Evolutionary conservation across 495 filamentous ascomycete genomes (phyloP), one percentile per base, ranked within the genome.

Genomic region (Extremus antarcticus): DNA sequence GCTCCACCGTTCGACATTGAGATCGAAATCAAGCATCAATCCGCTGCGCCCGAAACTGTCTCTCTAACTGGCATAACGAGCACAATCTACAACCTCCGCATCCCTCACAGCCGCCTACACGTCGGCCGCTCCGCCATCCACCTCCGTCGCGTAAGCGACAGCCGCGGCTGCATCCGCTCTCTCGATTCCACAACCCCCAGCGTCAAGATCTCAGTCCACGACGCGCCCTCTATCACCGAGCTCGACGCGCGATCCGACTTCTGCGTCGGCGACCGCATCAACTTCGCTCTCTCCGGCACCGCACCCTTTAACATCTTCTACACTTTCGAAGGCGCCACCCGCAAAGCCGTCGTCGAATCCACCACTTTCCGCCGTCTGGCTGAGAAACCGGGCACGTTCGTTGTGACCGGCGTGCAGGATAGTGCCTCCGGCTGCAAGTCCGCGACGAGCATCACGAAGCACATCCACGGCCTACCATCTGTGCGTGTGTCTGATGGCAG

Each of bases 251-350:
- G 83, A 58, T 72, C 75, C 4, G 87, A 97, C 70, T 95, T 94
- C 73, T 98, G 92, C 71, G 90, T 97, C 25, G 92, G 92, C 48
- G 91, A 98, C 64, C 82, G 88, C 32, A 83, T 97, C 56, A 84
- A 87, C 1, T 98, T 92, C 71, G 85, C 86, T 0, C 80, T 98
- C 17, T 86, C 88, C 0, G 92, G 92, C 29, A 81, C 84, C 50
- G 81, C 87, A 24, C 92, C 92, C 1, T 98, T 97, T 72, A 85
- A 89, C 21, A 83, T 98, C 19, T 89, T 85, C 69, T 98, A 98
- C 68, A 85, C 76, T 22, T 98, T 97, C 69, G 78, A 90, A 47
- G 84, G 82, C 29, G 76, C 74, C 11, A 73, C 82, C 53, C 81
- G 85, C 68, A 92, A 87, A 65, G 92, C 92, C 43, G 80, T 81